Evolutionary conservation across 768 basidiomycete genomes (phyloP).

Genomic region (Boletus rufocinnamomeus): DNA sequence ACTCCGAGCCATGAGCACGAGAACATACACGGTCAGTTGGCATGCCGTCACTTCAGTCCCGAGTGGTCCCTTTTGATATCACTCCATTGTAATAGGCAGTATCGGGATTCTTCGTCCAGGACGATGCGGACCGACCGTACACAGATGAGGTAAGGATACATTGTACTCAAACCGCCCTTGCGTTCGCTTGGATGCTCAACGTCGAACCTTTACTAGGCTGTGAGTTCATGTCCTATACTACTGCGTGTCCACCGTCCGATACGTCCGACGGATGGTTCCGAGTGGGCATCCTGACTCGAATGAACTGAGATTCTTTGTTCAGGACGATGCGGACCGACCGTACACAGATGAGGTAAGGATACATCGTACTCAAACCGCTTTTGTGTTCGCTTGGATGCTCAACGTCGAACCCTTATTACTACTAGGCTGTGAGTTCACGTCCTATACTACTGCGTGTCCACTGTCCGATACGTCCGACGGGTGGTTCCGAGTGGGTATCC

Average conservation of each 20-base stretch:
- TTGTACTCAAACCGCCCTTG: neutral
- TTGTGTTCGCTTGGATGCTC: neutral
- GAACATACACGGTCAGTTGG: conserved; percentile 19
- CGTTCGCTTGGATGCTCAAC: neutral
- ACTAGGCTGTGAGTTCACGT: conserved; percentile 19
- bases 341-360: conserved; percentile 10
- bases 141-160: conserved; percentile 10
- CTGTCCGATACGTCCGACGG: neutral
- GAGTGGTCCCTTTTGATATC: neutral
- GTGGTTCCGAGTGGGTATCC: neutral
- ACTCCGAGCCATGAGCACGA: conserved; percentile 4
- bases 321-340: conserved; percentile 12
- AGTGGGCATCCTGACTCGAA: neutral
- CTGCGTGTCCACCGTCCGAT: neutral
- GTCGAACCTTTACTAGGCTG: conserved; percentile 10
- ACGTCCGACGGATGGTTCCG: neutral
- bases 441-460: neutral
- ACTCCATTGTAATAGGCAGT: conserved; percentile 12
- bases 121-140: neutral
- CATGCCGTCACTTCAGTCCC: neutral
- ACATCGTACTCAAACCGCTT: too few species aligned
- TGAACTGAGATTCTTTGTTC: conserved; percentile 19
- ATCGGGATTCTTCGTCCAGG: conserved; percentile 27
- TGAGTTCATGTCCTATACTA: conserved; percentile 2
- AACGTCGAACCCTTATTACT: neutral